Percentiles rank a stretch among this genome's conserved stretches.
phyloP scores from a whole-genome alignment of 176 grass and related monocot species.

The Panicum miliaceum region DNA sequence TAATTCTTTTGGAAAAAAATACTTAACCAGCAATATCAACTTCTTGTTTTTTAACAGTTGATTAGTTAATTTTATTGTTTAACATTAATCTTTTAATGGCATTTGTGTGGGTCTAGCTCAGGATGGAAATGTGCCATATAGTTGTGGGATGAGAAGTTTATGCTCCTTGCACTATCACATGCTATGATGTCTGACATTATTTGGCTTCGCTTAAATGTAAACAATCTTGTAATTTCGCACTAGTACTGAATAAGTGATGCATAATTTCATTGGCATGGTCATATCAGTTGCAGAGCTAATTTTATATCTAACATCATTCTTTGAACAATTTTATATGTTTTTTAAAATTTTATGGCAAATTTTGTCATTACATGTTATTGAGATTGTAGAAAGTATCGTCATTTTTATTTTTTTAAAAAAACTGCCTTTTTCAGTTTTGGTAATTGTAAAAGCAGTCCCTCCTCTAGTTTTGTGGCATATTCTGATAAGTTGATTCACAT shows the following conservation, averaged over 20 bases:
- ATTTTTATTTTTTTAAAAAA: background rate
- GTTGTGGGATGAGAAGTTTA: background rate
- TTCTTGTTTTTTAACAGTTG: background rate
- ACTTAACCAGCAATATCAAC: background rate
- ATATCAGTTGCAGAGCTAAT: background rate
- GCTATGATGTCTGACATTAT: background rate
- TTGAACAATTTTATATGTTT: slow-evolving; percentile 5
- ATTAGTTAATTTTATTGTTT: background rate
- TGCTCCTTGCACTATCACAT: background rate
- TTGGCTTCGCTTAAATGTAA: background rate
- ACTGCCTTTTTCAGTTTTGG: background rate
- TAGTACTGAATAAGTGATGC: slow-evolving; percentile 27
- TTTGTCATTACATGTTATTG: slow-evolving; percentile 6
- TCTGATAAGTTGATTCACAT: background rate
- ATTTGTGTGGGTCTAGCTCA: background rate
- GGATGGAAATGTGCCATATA: slow-evolving; percentile 5
- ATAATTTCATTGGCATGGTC: slow-evolving; percentile 3
- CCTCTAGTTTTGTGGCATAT: slow-evolving; percentile 1
- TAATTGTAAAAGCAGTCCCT: background rate
- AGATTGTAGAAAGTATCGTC: background rate
- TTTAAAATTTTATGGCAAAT: slow-evolving; percentile 4
- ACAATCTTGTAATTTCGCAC: slow-evolving; percentile 9
- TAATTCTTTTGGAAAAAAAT: background rate
- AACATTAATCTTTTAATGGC: background rate
- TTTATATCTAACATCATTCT: background rate